Conservation (phyloP, 192 early-diverging fungal genomes). For the Linnemannia exigua region DNA sequence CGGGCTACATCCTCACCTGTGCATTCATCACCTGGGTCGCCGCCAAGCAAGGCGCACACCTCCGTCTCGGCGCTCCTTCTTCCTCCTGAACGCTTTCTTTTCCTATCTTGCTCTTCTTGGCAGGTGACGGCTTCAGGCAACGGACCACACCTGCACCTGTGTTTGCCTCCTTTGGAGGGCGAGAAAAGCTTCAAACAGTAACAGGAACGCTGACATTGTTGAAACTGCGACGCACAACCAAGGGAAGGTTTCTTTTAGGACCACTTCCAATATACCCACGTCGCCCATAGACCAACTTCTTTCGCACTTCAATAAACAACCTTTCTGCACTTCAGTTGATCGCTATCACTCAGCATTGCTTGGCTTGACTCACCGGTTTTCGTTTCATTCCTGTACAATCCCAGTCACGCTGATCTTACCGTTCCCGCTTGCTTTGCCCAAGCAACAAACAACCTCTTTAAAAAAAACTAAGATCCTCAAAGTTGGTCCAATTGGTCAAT, state of each 20-base stretch:
- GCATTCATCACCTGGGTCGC: constrained; percentile 66
- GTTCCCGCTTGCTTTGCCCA: not conserved
- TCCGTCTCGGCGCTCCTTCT: constrained; percentile 22
- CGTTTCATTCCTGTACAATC: not conserved
- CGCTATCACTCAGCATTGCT: not conserved
- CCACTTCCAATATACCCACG: not conserved
- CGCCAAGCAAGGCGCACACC: constrained; percentile 45
- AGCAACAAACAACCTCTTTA: not conserved
- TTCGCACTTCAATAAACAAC: not conserved
- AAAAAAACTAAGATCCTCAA: not conserved
- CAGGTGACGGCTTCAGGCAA: too few relatives aligned
- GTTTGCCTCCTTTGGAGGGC: too few relatives aligned
- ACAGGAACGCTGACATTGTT: not conserved
- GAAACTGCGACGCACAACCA: too few relatives aligned
- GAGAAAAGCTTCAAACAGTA: not conserved
- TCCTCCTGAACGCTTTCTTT: not conserved
- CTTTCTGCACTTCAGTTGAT: not conserved
- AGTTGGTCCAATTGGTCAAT: too few relatives aligned
- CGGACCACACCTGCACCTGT: too few relatives aligned
- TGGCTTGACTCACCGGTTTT: not conserved
- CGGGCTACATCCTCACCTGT: constrained; percentile 70
- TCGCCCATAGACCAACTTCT: not conserved
- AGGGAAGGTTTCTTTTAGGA: too few relatives aligned
- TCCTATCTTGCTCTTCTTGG: not conserved
- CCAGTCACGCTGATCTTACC: not conserved